Evolutionary conservation across 352 stramenopile species (phyloP), one percentile per base, ranked within the genome.

Genomic region (Globisporangium canariense): DNA sequence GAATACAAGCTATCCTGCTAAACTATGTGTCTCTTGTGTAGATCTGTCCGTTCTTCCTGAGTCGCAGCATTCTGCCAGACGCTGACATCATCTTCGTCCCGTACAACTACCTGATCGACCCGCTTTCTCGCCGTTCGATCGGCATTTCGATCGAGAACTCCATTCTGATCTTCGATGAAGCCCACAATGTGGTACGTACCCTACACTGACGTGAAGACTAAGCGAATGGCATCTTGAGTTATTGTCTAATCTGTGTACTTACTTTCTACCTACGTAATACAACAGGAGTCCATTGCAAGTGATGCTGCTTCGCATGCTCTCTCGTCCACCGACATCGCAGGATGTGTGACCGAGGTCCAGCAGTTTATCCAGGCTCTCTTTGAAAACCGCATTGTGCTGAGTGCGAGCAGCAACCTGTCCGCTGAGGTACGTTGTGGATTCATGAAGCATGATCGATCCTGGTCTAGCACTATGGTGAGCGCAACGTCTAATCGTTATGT

Each of bases 91-190:
- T 99, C 30, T 97, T 99, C 60, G 91, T 99, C 61, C 98, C 98
- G 2, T 99, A 99, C 84, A 99, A 99, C 77, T 99, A 99, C 74
- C 79, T 99, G 0, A 98, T 99, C 74, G 97, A 99, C 68, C 88
- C 96, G 16, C 60, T 91, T 45, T 85, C 90, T 5, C 84, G 90
- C 13, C 88, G 91, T 45, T 93, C 96, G 2, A 90, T 98, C 10
- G 91, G 98, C 22, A 93, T 99, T 36, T 91, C 97, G 36, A 98
- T 98, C 67, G 80, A 97, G 50, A 98, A 99, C 76, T 78, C 97
- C 0, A 88, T 99, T 22, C 72, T 99, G 1, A 98, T 99, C 57
- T 99, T 99, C 65, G 98, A 99, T 68, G 98, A 99, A 77, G 98
- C 97, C 3, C 98, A 99, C 83, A 99, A 99, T 74, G 81, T 99